These are phyloP conservation scores for Cutaneotrichosporon dermatis DNA, from an alignment of 1,284 basidiomycete species.

Conservation along the genomic window DNA sequence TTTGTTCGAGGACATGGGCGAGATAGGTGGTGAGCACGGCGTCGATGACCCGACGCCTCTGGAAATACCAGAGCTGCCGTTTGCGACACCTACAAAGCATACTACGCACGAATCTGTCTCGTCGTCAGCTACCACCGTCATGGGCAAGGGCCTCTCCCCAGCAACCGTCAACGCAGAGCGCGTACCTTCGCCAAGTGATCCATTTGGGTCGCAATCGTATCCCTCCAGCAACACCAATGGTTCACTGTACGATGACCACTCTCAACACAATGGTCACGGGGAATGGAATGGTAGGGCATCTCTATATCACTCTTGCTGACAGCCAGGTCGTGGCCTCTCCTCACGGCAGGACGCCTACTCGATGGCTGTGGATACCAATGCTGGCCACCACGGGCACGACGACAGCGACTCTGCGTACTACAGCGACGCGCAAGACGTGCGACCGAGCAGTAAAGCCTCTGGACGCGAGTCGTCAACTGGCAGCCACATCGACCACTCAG, in stretches of 20 bases:
- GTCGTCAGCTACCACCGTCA: slow-evolving; percentile 18
- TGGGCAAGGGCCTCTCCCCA: not conserved
- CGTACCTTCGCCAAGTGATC: not conserved
- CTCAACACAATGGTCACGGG: not conserved
- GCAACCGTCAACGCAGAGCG: not conserved
- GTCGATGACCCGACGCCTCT: slow-evolving; percentile 5
- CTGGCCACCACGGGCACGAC: not conserved
- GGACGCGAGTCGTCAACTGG: not conserved
- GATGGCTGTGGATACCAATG: not conserved
- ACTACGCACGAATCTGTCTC: slow-evolving; percentile 29
- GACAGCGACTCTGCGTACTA: not conserved
- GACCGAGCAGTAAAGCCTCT: slow-evolving; percentile 1
- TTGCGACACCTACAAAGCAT: slow-evolving; percentile 27
- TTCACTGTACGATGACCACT: not conserved
- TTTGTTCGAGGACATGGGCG: slow-evolving; percentile 6
- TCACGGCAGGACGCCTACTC: not conserved
- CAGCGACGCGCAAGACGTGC: not conserved
- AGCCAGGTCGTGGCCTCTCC: not conserved
- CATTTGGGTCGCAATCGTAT: not conserved
- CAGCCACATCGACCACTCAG: slow-evolving; percentile 10
- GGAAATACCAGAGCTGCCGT: slow-evolving; percentile 7
- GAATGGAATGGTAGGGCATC: not conserved
- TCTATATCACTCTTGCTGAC: not conserved
- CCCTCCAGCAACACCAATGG: not conserved
- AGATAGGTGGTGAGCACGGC: not conserved